Evolutionary conservation across 495 filamentous ascomycete species (phyloP), one percentile per base, ranked within the genome.

Genomic region (Coniosporium apollinis): DNA sequence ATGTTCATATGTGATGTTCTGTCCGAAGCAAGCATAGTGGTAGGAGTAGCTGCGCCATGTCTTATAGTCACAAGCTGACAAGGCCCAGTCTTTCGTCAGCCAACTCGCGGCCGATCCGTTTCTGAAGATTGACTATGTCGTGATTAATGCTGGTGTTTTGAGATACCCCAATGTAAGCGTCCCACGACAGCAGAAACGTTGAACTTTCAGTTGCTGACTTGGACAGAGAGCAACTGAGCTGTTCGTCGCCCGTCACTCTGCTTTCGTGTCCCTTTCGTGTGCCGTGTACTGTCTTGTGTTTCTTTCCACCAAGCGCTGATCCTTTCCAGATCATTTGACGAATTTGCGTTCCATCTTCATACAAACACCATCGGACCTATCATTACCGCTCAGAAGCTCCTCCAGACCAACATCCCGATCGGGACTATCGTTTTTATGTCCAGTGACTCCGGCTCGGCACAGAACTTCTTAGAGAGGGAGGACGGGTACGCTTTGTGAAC

Each of bases 331-430:
- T 62, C 64, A 7, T 71, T 64, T 45, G 54, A 56, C 30, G 52
- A 55, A 18, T 72, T 72, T 41, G 56, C 64, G 11, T 60, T 60
- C 38, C 68, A 71, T 42, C 53, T 72, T 5, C 51, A 65, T 35
- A 70, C 67, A 19, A 72, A 72, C 44, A 64, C 66, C 30, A 65
- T 72, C 37, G 68, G 68, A 0, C 68, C 68, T 5, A 67, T 72
- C 32, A 60, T 69, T 29, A 62, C 57, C 28, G 68, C 65, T 2
- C 67, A 70, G 39, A 61, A 56, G 36, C 54, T 73, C 0, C 50
- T 72, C 2, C 42, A 57, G 22, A 53, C 59, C 9, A 42, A 51
- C 21, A 60, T 62, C 19, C 54, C 52, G 6, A 62, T 66, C 39
- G 56, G 54, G 5, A 60, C 50, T 24, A 58, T 67, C 15, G 47